Percentiles rank a stretch among this genome's conserved stretches.
Conservation (phyloP, 2,329 filamentous ascomycete genomes). For the Plenodomus biglobosus region DNA sequence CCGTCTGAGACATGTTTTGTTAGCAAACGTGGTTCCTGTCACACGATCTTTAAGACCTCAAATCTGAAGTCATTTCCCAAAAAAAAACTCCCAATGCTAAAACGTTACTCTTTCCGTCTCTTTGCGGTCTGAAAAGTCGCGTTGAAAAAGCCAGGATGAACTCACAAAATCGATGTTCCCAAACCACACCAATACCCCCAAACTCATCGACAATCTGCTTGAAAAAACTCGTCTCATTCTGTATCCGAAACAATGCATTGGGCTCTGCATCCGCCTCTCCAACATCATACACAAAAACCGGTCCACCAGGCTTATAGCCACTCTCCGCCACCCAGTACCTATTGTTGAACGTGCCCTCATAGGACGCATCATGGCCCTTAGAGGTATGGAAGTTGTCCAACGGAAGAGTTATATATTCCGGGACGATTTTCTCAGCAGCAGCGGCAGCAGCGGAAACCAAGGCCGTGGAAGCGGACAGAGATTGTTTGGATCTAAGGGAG, state of each 20-base stretch:
- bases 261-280: constrained; percentile 38
- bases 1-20: constrained; percentile 33
- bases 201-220: constrained; percentile 42
- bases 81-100: too few species aligned
- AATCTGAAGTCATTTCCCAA: too few species aligned
- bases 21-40: constrained; percentile 1
- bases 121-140: too few species aligned
- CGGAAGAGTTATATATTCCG: constrained; percentile 42
- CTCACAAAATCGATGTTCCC: constrained; percentile 46
- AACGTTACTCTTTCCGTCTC: too few species aligned
- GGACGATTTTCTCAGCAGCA: constrained; percentile 18
- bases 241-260: constrained; percentile 29
- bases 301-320: constrained; percentile 41
- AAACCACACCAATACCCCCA: constrained; percentile 43
- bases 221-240: constrained; percentile 38
- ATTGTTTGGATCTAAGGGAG: constrained; percentile 3
- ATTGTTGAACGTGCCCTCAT: constrained; percentile 36
- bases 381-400: constrained; percentile 41
- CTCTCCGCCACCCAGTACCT: constrained; percentile 42
- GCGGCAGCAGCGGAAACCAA: constrained; percentile 1
- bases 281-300: constrained; percentile 44
- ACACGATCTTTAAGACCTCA: not conserved
- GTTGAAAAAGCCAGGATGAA: not conserved
- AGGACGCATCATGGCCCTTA: constrained; percentile 17
- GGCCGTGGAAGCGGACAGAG: constrained; percentile 1